Base-by-base conservation (phyloP, 2,329 filamentous ascomycete genomes). In the Fusarium begoniae region DNA sequence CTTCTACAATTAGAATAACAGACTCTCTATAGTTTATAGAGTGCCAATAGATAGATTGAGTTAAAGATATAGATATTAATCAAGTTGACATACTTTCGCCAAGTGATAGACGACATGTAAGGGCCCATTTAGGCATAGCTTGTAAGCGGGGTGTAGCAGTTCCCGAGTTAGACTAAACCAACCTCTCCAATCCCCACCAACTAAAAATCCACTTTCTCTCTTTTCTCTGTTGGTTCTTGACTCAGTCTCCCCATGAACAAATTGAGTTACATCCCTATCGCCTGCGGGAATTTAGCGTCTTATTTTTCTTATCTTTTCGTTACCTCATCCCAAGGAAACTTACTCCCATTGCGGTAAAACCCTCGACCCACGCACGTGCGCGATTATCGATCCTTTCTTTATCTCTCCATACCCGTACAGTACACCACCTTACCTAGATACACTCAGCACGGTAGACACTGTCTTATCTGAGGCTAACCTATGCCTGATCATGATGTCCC, bases 311-410 rank as follows among this genome's bases (percentile, higher is more conserved):
- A 64, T 73, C 50, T 61, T 56, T 72, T 37, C 28, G 55, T 72
- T 69, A 69, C 59, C 59, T 69, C 35, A 73, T 66, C 54, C 53
- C 35, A 55, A 59, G 58, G 38, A 40, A 48, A 54, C 28, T 30
- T 28, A 38, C 35, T 53, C 67, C 67, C 43, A 8, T 47, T 47
- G 30, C 32, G 44, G 43, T 20, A 37, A 48, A 37, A 26, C 61
- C 35, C 20, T 37, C 20, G 45, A 44, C 66, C 51, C 66, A 61
- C 54, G 55, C 41, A 69, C 45, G 55, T 72, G 68, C 69, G 69
- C 53, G 69, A 72, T 72, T 72, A 72, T 72, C 66, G 51, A 60
- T 67, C n/a, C 41, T 51, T 66, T 24, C 41, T 45, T 55, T 30
- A 35, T 38, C 45, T 62, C 38, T 45, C 58, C 28, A 20, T 32